Base-by-base conservation (phyloP, 495 filamentous ascomycete genomes). In the Penicillium manginii region DNA sequence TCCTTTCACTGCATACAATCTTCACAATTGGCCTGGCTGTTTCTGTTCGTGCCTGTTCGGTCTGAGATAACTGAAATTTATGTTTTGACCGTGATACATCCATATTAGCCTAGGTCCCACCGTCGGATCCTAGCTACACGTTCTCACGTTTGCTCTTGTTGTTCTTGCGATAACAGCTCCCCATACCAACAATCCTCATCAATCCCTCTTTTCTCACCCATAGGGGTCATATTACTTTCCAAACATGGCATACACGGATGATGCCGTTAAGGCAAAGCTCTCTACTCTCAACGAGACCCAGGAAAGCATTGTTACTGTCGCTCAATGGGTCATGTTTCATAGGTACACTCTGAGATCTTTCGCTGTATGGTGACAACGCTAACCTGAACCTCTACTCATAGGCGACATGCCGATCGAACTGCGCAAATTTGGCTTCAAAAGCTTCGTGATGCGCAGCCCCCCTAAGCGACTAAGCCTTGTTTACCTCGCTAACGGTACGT, bases 311-410 rank as follows among this genome's bases (percentile, higher is more conserved):
- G 91, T 96, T 47, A 90, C 91, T 48, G 92, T 96, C 50, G 88
- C 92, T 45, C 93, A 97, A 88, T 99, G 96, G 96, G 90, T 99
- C 55, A 92, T 98, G 89, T 99, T 98, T 71, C 92, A 99, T 76
- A 87, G 92, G 93, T 96, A 89, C 65, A 76, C 35, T 46, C 17
- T 22, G 35, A 47, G 43, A 18, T 18, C 31, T 11, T 50, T 22
- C 26, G 22, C 21, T 33, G 32, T 45, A 46, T 46, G 54, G 35
- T 58, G 65, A 37, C 32, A 22, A 8, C 58, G 48, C 69, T 78
- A 59, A 78, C 35, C 37, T 33, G 21, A 14, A 15, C 43, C 39
- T 60, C 6, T 52, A 54, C 48, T 31, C 45, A 17, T 56, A 97
- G 93, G 67, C 87, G 93, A 70, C 90, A 97, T 73, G 93, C 96